Percentiles rank a stretch among this genome's conserved stretches.
phyloP scores from a whole-genome alignment of 2,329 filamentous ascomycete species.

The Geosmithia flava region DNA sequence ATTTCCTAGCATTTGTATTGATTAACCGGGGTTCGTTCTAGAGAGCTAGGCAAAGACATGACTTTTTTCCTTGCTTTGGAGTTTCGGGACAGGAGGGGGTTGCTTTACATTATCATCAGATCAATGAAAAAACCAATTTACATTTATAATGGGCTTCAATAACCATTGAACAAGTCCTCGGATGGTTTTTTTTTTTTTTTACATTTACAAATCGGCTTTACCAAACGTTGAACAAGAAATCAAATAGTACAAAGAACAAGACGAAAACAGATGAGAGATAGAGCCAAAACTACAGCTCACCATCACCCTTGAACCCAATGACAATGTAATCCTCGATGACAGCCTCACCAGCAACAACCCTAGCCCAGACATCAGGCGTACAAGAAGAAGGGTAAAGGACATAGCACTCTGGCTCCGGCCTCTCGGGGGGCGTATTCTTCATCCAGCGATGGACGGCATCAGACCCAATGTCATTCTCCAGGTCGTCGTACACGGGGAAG shows the following conservation, averaged over 20 bases:
- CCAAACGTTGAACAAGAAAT: no score
- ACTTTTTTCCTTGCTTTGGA: no score
- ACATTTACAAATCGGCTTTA: no score
- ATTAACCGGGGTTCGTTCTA: no score
- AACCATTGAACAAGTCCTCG: neutral
- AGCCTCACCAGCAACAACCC: conserved; percentile 37
- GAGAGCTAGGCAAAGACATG: no score
- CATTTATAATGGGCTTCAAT: neutral
- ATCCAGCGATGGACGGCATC: neutral
- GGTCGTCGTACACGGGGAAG: conserved; percentile 28
- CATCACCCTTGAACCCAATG: conserved; percentile 3
- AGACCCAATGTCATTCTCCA: neutral
- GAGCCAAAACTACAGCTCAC: neutral
- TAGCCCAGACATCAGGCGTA: conserved; percentile 35
- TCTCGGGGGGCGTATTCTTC: conserved; percentile 1
- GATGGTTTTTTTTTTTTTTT: no score
- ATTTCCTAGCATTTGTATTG: no score
- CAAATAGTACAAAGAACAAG: no score
- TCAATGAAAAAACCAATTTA: no score
- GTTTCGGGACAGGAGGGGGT: no score
- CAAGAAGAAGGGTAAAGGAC: conserved; percentile 44
- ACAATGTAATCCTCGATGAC: conserved; percentile 28
- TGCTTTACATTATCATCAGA: no score
- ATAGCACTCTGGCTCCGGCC: conserved; percentile 36
- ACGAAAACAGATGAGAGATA: neutral